Evolutionary conservation across 83 land plant genomes (phyloP).

Genomic region (Thuja plicata): DNA sequence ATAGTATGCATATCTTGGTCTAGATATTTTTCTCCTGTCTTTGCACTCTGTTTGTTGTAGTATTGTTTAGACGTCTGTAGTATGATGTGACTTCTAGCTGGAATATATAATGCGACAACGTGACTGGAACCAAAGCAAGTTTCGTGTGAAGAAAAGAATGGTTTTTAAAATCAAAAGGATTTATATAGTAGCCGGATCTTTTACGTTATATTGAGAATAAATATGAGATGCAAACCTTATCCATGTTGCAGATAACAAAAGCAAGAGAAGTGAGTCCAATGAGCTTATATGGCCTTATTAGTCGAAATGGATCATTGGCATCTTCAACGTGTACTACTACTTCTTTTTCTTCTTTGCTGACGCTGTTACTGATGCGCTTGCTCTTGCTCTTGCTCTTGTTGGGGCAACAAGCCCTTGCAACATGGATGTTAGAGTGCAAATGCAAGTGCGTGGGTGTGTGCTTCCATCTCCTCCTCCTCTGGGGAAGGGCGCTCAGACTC

Average conservation of each 20-base stretch:
- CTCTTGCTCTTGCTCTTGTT: neutral
- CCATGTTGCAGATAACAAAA: slow-evolving; percentile 99
- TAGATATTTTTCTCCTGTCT: too few species aligned
- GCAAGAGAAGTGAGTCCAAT: slow-evolving; percentile 90
- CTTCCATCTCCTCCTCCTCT: too few species aligned
- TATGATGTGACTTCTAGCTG: too few species aligned
- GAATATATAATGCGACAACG: too few species aligned
- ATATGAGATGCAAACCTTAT: slow-evolving; percentile 55
- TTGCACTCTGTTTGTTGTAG: neutral
- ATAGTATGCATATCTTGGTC: too few species aligned
- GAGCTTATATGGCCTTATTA: slow-evolving; percentile 81
- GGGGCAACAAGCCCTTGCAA: neutral
- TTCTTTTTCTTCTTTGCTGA: neutral
- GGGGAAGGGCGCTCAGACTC: too few species aligned
- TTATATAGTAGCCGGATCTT: neutral
- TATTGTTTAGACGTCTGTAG: neutral
- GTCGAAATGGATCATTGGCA: slow-evolving; percentile 37
- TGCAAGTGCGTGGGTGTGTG: too few species aligned
- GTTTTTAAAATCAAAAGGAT: neutral
- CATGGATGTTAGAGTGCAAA: neutral
- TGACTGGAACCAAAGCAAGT: neutral
- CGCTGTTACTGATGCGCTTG: neutral
- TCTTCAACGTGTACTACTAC: slow-evolving; percentile 32
- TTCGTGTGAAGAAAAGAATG: neutral
- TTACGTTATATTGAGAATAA: neutral